These are phyloP conservation scores for Fomitopsis palustris DNA, from an alignment of 1,284 basidiomycete genomes.

Conservation along the genomic window DNA sequence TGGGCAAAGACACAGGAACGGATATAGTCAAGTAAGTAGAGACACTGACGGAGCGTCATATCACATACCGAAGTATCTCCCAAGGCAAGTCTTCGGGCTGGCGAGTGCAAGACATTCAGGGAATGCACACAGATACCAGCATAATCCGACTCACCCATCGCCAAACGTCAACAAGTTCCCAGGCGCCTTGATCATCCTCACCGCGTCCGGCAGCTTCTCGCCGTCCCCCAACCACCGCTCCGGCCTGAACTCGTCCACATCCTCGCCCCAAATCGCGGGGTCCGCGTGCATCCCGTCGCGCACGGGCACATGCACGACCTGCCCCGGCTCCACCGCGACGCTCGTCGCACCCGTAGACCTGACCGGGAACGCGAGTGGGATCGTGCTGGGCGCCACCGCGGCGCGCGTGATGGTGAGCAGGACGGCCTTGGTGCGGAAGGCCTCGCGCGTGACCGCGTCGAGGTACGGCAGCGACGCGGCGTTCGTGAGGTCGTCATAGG, in stretches of 20 bases:
- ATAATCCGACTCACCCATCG: constrained; percentile 13
- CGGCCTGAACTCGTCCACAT: constrained; percentile 41
- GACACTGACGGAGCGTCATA: not conserved
- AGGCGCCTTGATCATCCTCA: constrained; percentile 7
- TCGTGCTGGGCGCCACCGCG: constrained; percentile 30
- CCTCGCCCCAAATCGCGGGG: constrained; percentile 37
- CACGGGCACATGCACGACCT: constrained; percentile 17
- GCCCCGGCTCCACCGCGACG: constrained; percentile 22
- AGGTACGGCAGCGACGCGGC: constrained; percentile 38
- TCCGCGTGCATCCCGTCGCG: constrained; percentile 23
- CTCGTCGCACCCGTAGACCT: constrained; percentile 24
- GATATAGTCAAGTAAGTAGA: not conserved
- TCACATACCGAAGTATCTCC: constrained; percentile 12
- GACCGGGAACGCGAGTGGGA: constrained; percentile 39
- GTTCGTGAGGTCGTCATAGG: constrained; percentile 21
- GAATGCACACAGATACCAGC: not conserved
- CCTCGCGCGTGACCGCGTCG: constrained; percentile 45
- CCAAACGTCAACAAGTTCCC: constrained; percentile 20
- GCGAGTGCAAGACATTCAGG: not conserved
- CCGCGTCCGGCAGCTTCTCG: constrained; percentile 20
- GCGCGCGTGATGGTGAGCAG: constrained; percentile 16
- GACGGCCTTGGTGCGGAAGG: constrained; percentile 30
- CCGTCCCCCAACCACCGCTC: constrained; percentile 34
- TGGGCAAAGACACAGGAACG: not conserved
- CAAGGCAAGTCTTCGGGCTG: constrained; percentile 18